A percentile compares a stretch with the other conserved stretches of the same genome.
phyloP scores from a whole-genome alignment of 352 stramenopile species.

The Saprolegnia parasitica region DNA sequence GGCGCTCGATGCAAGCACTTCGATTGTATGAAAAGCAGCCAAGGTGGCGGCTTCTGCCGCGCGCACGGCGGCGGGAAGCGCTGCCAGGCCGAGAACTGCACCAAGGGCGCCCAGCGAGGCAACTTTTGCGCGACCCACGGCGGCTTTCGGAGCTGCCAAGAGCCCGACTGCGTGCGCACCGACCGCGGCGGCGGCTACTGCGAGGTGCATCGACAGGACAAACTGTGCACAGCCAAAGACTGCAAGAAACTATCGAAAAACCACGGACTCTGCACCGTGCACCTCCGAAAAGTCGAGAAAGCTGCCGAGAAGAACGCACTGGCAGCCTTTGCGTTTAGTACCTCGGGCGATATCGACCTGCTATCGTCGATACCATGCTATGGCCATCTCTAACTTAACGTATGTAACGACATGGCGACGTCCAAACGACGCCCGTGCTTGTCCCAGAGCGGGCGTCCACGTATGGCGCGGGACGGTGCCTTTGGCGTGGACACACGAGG shows the following conservation, averaged over 20 bases:
- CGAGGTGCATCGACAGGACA: conserved; percentile 27
- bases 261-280: conserved; percentile 86
- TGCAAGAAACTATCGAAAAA: conserved; percentile 86
- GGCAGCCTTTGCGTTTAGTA: background rate
- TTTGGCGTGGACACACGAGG: background rate
- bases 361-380: background rate
- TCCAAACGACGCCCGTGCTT: conserved; percentile 10
- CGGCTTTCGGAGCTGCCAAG: conserved; percentile 76
- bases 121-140: conserved; percentile 71
- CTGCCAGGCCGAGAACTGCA: conserved; percentile 78
- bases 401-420: background rate
- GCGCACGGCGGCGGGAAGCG: conserved; percentile 75
- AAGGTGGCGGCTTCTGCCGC: conserved; percentile 80
- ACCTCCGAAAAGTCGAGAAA: conserved; percentile 55
- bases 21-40: conserved; percentile 70
- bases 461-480: background rate
- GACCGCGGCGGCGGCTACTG: conserved; percentile 9
- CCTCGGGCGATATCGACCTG: background rate
- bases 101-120: conserved; percentile 74
- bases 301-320: background rate
- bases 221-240: conserved; percentile 46
- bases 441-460: conserved; percentile 1
- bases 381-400: background rate
- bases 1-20: conserved; percentile 83
- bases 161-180: conserved; percentile 64